Percentiles rank a stretch among this genome's conserved stretches.
phyloP scores from a whole-genome alignment of 208 protist species.

The Crithidia fasciculata region DNA sequence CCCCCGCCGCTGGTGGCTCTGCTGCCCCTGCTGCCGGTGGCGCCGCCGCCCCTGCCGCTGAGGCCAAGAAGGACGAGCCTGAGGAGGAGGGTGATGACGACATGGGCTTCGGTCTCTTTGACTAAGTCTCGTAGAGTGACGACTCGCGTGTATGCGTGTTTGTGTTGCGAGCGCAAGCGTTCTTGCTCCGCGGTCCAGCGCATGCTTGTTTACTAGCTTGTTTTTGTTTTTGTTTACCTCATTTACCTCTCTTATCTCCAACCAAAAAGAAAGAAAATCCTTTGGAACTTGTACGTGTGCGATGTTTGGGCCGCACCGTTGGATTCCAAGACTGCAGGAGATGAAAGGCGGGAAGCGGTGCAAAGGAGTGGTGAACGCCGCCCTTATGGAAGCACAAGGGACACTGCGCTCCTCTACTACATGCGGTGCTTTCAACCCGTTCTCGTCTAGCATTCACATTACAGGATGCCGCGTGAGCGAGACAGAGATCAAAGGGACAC shows the following conservation, averaged over 20 bases:
- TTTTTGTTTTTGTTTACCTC: slow-evolving; percentile 13
- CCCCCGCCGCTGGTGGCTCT: slow-evolving; percentile 42
- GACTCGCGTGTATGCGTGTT: background rate
- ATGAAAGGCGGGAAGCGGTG: too few species aligned
- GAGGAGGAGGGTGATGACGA: slow-evolving; percentile 90
- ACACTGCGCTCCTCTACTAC: too few species aligned
- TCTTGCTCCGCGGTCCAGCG: slow-evolving; percentile 5
- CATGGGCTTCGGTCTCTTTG: slow-evolving; percentile 93
- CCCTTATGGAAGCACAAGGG: too few species aligned
- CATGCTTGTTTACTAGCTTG: slow-evolving; percentile 11
- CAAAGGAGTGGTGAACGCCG: too few species aligned
- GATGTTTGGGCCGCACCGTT: too few species aligned
- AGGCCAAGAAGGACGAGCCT: slow-evolving; percentile 53
- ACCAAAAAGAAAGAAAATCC: slow-evolving; percentile 1
- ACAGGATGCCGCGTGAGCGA: too few species aligned
- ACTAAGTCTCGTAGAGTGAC: slow-evolving; percentile 47
- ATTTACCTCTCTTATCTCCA: slow-evolving; percentile 16
- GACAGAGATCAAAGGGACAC: too few species aligned
- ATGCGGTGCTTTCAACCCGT: too few species aligned
- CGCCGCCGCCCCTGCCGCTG: slow-evolving; percentile 53
- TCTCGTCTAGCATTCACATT: too few species aligned
- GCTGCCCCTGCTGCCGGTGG: slow-evolving; percentile 46
- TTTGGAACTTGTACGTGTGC: too few species aligned
- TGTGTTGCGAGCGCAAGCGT: background rate
- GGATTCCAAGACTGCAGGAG: too few species aligned